Conservation (phyloP, 1,284 basidiomycete genomes). For the Ganoderma sp. region DNA sequence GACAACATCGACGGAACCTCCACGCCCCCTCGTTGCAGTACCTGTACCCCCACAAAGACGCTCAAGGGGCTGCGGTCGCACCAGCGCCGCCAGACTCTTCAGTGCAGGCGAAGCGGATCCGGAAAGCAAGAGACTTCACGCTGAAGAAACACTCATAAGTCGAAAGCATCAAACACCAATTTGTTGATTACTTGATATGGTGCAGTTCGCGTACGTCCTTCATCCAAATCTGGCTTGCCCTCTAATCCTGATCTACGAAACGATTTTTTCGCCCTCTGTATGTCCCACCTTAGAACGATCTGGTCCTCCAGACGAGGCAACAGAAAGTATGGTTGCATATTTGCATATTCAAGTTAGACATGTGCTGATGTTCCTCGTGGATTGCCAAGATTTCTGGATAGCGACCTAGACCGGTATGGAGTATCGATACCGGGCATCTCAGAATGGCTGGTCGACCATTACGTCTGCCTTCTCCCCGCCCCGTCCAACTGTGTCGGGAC, state of each 20-base stretch:
- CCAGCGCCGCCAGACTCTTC: not conserved
- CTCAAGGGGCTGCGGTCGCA: not conserved
- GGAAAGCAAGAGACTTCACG: slow-evolving; percentile 25
- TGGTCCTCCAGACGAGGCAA: not conserved
- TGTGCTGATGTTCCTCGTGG: too few species aligned
- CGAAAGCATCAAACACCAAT: too few species aligned
- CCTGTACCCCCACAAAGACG: slow-evolving; percentile 17
- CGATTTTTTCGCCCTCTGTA: not conserved
- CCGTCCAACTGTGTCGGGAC: not conserved
- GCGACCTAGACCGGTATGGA: not conserved
- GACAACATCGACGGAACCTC: not conserved
- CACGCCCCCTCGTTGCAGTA: slow-evolving; percentile 12
- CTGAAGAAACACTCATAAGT: too few species aligned
- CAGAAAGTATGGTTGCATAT: not conserved
- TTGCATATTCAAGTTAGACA: too few species aligned
- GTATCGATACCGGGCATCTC: not conserved
- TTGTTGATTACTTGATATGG: too few species aligned
- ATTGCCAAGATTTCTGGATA: not conserved
- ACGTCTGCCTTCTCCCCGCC: not conserved
- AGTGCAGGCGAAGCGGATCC: slow-evolving; percentile 15
- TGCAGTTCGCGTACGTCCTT: too few species aligned
- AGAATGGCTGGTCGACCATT: not conserved
- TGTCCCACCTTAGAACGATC: not conserved
- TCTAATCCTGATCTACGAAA: not conserved
- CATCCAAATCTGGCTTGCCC: too few species aligned